Evolutionary conservation across 345 rosid genomes (phyloP).

Genomic region (Citrus sp.): DNA sequence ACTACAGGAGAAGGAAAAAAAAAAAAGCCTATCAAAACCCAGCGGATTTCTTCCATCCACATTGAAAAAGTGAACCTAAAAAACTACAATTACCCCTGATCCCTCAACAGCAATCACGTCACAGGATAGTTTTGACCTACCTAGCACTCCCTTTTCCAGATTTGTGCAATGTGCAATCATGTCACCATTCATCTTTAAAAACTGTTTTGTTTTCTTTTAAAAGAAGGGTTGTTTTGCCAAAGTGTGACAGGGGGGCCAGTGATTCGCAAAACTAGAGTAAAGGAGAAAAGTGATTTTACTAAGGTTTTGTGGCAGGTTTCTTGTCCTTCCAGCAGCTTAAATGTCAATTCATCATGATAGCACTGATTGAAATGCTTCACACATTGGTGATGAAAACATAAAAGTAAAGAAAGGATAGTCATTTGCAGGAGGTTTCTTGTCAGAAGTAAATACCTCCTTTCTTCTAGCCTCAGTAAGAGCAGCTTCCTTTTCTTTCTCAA

Average conservation of each 20-base stretch:
- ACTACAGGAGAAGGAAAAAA: not conserved
- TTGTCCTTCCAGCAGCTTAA: not conserved
- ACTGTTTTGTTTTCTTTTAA: not conserved
- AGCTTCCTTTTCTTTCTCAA: constrained; percentile 81
- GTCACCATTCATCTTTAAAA: not conserved
- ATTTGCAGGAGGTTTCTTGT: not conserved
- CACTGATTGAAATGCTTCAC: not conserved
- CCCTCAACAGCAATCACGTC: not conserved
- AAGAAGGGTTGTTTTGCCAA: not conserved
- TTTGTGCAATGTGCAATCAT: not conserved
- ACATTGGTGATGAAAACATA: not conserved
- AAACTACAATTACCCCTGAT: not conserved
- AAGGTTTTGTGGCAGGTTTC: not conserved
- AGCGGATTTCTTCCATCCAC: not conserved
- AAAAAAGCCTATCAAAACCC: not conserved
- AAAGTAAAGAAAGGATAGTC: not conserved
- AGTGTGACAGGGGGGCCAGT: not conserved
- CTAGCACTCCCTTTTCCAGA: not conserved
- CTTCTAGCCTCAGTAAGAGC: constrained; percentile 58
- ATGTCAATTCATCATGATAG: not conserved
- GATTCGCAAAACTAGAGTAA: not conserved
- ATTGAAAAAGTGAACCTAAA: not conserved
- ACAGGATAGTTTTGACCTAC: not conserved
- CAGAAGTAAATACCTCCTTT: constrained; percentile 58
- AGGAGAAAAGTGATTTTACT: not conserved